A percentile compares a stretch with the other conserved stretches of the same genome.
phyloP scores from a whole-genome alignment of 768 basidiomycete genomes.

The Calocera cornea region DNA sequence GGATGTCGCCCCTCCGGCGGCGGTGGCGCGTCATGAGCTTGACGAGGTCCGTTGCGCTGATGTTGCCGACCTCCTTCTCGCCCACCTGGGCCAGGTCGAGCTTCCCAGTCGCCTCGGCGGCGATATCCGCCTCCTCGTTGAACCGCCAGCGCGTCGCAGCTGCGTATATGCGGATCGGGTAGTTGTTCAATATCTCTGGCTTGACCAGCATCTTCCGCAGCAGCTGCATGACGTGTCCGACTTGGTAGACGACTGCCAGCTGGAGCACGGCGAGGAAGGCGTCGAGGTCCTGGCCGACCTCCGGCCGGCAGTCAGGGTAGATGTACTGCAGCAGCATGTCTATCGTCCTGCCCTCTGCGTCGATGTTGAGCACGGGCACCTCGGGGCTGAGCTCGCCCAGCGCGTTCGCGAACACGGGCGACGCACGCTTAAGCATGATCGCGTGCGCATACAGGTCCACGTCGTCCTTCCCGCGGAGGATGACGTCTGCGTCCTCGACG shows the following conservation, averaged over 20 bases:
- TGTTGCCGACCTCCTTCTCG: slow-evolving; percentile 1
- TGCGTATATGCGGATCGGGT: neutral
- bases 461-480: neutral
- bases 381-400: neutral
- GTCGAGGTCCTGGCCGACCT: neutral
- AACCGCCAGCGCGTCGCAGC: slow-evolving; percentile 1
- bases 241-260: slow-evolving; percentile 3
- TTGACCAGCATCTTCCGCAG: neutral
- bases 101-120: neutral
- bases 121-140: neutral
- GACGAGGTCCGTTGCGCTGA: slow-evolving; percentile 2
- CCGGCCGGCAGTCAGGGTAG: neutral
- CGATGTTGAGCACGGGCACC: neutral
- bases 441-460: neutral
- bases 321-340: neutral
- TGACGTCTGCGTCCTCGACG: neutral
- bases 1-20: neutral
- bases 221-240: neutral
- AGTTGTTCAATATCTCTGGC: neutral
- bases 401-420: neutral
- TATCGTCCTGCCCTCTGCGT: neutral
- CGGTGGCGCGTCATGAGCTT: neutral
- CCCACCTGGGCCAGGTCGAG: neutral
- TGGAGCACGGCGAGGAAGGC: neutral
- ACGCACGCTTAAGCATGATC: slow-evolving; percentile 3